Conservation (phyloP, 768 basidiomycete species). For the Pulveroboletus sp. region DNA sequence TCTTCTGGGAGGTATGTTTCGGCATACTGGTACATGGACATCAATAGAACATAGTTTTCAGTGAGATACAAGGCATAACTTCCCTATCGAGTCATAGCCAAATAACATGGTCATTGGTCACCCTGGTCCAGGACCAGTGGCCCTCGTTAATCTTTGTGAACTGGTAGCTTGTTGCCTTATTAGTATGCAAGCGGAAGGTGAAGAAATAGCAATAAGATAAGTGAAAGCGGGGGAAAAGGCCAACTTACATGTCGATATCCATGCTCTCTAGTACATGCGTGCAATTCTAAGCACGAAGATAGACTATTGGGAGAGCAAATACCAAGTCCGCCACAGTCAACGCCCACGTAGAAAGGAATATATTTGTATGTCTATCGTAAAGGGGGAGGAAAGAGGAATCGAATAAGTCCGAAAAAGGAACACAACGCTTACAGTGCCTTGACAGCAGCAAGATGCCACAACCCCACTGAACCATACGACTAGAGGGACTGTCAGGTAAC, state of each 20-base stretch:
- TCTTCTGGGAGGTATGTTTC: no score
- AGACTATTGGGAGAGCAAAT: constrained; percentile 72
- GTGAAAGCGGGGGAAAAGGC: no score
- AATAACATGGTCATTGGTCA: no score
- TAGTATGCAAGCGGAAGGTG: background rate
- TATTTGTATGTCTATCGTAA: constrained; percentile 55
- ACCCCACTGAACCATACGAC: constrained; percentile 67
- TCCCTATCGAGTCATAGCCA: no score
- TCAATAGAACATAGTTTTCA: no score
- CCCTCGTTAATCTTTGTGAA: background rate
- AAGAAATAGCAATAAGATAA: background rate
- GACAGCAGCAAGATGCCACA: constrained; percentile 70
- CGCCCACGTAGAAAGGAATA: constrained; percentile 73
- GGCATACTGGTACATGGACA: no score
- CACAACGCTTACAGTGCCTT: constrained; percentile 51
- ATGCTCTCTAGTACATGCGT: constrained; percentile 36
- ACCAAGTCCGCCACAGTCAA: constrained; percentile 62
- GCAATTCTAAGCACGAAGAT: constrained; percentile 61
- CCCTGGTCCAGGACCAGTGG: no score
- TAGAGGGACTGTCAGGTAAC: constrained; percentile 53
- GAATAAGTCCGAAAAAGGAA: background rate
- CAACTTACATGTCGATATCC: constrained; percentile 50
- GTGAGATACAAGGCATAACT: no score
- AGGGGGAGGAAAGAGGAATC: no score
- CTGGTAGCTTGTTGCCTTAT: background rate